These are phyloP conservation scores for Stevia rebaudiana DNA, from an alignment of 140 eudicot genomes.

Conservation along the genomic window DNA sequence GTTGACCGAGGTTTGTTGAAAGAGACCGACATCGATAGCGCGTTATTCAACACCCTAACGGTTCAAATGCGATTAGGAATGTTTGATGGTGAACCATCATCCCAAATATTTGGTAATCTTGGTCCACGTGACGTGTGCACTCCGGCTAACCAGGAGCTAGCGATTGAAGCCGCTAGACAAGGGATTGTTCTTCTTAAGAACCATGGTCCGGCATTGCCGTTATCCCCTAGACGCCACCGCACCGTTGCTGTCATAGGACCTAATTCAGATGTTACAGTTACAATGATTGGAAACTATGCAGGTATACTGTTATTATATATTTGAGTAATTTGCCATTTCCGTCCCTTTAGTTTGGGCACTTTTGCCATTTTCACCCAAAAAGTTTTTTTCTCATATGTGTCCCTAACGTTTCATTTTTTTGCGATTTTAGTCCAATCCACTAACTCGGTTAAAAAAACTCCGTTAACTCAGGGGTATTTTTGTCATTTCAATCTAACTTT, in stretches of 20 bases:
- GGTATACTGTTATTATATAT: too few species aligned
- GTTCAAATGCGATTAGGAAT: constrained; percentile 87
- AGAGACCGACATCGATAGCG: constrained; percentile 51
- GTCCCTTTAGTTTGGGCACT: too few species aligned
- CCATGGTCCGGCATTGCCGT: constrained; percentile 55
- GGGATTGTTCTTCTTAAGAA: constrained; percentile 86
- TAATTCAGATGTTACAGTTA: constrained; percentile 65
- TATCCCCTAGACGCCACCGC: constrained; percentile 52
- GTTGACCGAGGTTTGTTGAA: constrained; percentile 44
- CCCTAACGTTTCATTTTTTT: too few species aligned
- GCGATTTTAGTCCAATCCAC: too few species aligned
- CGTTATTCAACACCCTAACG: constrained; percentile 47
- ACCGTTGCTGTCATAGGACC: constrained; percentile 89
- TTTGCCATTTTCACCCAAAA: too few species aligned
- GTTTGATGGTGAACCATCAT: constrained; percentile 74
- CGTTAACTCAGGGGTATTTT: too few species aligned
- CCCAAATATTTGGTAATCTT: constrained; percentile 54
- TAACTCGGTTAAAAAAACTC: too few species aligned
- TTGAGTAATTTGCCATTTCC: too few species aligned
- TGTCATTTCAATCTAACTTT: too few species aligned
- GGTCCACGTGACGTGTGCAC: constrained; percentile 76
- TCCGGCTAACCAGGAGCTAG: constrained; percentile 64
- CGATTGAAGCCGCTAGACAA: constrained; percentile 83
- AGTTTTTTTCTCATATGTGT: too few species aligned
- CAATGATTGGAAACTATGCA: constrained; percentile 92